Evolutionary conservation across 495 filamentous ascomycete genomes (phyloP), one percentile per base, ranked within the genome.

Genomic region (Halenospora varia): DNA sequence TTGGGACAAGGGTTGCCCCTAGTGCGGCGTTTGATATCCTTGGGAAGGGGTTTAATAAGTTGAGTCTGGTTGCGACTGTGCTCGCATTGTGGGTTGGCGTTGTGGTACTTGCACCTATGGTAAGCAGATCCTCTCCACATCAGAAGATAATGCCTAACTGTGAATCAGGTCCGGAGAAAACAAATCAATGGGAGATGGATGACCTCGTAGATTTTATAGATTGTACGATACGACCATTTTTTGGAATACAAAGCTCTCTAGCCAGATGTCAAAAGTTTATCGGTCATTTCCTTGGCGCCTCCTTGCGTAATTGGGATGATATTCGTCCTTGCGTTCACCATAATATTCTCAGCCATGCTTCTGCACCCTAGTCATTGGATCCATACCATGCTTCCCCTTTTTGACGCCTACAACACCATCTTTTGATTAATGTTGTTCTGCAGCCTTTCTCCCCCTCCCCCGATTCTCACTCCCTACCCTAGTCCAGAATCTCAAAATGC

Each of bases 1-100:
- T 90, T 63, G 92, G 89, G 3, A 92, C 92, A 2, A 76, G 91
- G 13, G 84, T 94, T 26, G 82, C 85, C 25, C 94, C 94, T 0
- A 95, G 89, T 66, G 81, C 87, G 55, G 79, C 87, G 2, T 99
- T 97, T 70, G 94, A 99, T 73, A 80, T 96, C 17, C 75, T 99
- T 1, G 93, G 90, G 29, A 95, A 92, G 73, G 88, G 87, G 3
- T 99, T 99, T 68, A 90, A 88, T 56, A 96, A 95, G 75, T 59
- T 92, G 55, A 86, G 92, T 63, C 79, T 99, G 62, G 70, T 96
- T 0, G 74, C 78, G 22, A 99, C 94, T 0, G 89, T 99, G 44
- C 73, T 86, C 26, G 92, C 87, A 41, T 75, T 97, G 61, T 78
- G 77, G 1, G 73, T 82, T 15, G 91, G 89, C 52, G 91, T 95